Conservation (phyloP, 2,329 filamentous ascomycete species). For the Xylariales sp. region DNA sequence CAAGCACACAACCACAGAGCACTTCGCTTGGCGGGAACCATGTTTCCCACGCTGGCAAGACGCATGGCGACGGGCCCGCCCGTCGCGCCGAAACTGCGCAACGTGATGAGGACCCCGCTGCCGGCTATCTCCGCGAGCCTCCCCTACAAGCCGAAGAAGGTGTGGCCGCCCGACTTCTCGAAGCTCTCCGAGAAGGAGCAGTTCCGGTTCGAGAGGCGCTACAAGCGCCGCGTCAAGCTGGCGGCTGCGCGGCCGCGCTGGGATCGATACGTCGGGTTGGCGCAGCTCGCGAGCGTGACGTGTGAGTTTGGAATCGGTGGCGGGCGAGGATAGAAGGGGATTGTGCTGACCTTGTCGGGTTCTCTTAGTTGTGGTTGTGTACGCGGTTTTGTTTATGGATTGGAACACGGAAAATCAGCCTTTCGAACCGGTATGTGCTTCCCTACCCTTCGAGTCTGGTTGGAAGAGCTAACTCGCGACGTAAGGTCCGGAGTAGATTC, state of each 20-base stretch:
- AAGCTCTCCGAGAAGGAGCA: slow-evolving; percentile 77
- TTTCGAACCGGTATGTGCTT: slow-evolving; percentile 60
- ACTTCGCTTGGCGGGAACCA: slow-evolving; percentile 36
- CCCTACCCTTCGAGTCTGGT: background rate
- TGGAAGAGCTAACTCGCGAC: slow-evolving; percentile 22
- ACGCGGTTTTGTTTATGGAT: slow-evolving; percentile 72
- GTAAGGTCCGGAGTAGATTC: slow-evolving; percentile 57
- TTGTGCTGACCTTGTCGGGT: slow-evolving; percentile 20
- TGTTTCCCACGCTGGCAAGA: slow-evolving; percentile 61
- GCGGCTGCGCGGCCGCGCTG: slow-evolving; percentile 49
- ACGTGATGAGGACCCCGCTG: slow-evolving; percentile 34
- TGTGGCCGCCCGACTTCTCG: slow-evolving; percentile 82
- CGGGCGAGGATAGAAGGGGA: background rate
- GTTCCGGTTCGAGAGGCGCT: slow-evolving; percentile 82
- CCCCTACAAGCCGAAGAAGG: slow-evolving; percentile 74
- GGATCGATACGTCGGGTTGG: slow-evolving; percentile 64
- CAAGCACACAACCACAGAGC: slow-evolving; percentile 4
- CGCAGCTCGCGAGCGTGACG: slow-evolving; percentile 69
- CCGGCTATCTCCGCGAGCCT: slow-evolving; percentile 59
- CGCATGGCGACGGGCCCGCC: slow-evolving; percentile 52
- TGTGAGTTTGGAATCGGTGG: slow-evolving; percentile 56
- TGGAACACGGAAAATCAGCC: slow-evolving; percentile 61
- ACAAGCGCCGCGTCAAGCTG: slow-evolving; percentile 72
- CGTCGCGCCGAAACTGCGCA: slow-evolving; percentile 41
- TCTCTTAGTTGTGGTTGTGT: slow-evolving; percentile 62